Evolutionary conservation across 2,329 filamentous ascomycete genomes (phyloP), one percentile per base, ranked within the genome.

Genomic region (Rosellinia necatrix): DNA sequence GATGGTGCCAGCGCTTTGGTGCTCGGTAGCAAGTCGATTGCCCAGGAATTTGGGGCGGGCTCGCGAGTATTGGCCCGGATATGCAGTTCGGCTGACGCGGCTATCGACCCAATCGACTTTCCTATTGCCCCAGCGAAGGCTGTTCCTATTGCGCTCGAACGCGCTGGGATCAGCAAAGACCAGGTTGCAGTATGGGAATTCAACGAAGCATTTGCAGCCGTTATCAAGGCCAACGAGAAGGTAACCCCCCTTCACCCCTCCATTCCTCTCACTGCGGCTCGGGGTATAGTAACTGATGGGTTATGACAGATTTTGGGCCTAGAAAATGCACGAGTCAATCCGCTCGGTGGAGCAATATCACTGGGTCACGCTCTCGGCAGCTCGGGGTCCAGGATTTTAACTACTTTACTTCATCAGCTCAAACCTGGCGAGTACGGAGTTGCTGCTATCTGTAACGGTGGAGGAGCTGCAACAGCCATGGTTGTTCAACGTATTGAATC

Each of bases 111-210:
- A 0, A 88, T 97, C 30, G 93, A 99, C 75, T 99, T 99, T 78
- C 92, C 94, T 12, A 80, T 97, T 40, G 94, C 94, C 1, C 94
- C 94, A 1, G 83, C 94, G 34, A 92, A 96, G 74, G 93, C 93
- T 4, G 93, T 97, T 0, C 92, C 93, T 3, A 85, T 97, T 66
- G 92, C 92, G 9, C 81, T 99, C 47, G 84, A 92, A 74, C 84
- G 92, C 54, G 94, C 94, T 1, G 92, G 93, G 9, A 92, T 99
- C 64, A 91, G 85, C 62, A 91, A 92, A 75, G 89, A 96, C 42
- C 90, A 97, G 73, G 91, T 99, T 41, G 87, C 93, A 4, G 78
- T 97, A 19, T 97, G 94, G 93, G 94, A 97, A 73, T 96, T 99
- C 75, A 99, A 99, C 74, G 94, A 99, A 77, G 94, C 94, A 0